A percentile compares a stretch with the other conserved stretches of the same genome.
These are phyloP conservation scores for Lentinula guzmanii DNA, from an alignment of 768 basidiomycete genomes.

Conservation along the genomic window DNA sequence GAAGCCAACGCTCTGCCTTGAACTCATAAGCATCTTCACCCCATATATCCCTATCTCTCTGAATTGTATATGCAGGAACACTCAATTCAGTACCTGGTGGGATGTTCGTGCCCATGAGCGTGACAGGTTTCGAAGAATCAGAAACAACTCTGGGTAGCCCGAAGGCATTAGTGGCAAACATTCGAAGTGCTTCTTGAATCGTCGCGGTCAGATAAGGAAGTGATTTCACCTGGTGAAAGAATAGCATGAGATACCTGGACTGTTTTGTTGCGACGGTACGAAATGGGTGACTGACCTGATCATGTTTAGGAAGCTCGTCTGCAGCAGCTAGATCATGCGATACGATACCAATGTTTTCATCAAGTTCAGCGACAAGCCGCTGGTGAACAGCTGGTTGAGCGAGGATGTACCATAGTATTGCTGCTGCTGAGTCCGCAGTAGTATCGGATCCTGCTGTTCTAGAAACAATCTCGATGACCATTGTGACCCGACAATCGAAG, in stretches of 20 bases:
- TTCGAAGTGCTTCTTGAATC: slow-evolving; percentile 1
- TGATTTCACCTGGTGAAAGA: background rate
- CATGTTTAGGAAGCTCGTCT: slow-evolving; percentile 1
- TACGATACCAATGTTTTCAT: background rate
- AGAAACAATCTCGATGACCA: background rate
- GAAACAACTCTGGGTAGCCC: background rate
- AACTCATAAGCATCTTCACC: slow-evolving; percentile 2
- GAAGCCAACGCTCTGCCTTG: background rate
- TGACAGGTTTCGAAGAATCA: background rate
- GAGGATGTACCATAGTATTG: slow-evolving; percentile 1
- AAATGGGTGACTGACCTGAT: background rate
- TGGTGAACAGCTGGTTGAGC: background rate
- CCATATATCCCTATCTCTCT: background rate
- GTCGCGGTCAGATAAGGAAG: background rate
- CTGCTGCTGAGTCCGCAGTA: background rate
- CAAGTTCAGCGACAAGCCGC: background rate
- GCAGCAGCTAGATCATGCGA: background rate
- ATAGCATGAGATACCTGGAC: background rate
- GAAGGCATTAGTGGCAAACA: slow-evolving; percentile 2
- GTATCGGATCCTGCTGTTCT: background rate
- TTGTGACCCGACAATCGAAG: background rate
- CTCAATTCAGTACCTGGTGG: background rate
- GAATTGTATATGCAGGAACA: slow-evolving; percentile 3
- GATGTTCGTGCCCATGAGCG: background rate
- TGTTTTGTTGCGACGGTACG: too few relatives aligned